Evolutionary conservation across 2,329 filamentous ascomycete species (phyloP).

Genomic region (Calonectria ilicicola): DNA sequence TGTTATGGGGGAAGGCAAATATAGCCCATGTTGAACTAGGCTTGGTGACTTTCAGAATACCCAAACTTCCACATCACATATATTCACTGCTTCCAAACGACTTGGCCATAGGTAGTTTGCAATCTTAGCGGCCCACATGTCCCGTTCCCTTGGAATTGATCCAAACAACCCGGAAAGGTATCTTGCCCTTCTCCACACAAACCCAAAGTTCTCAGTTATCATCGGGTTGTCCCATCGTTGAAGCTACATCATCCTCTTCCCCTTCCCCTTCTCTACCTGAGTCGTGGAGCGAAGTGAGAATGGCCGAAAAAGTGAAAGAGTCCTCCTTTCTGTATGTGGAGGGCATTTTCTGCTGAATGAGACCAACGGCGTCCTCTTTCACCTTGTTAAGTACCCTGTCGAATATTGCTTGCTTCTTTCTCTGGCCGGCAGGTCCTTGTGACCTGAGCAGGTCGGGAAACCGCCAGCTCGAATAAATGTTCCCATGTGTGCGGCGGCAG

Average conservation of each 20-base stretch:
- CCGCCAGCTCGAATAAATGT: constrained; percentile 49
- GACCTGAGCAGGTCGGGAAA: constrained; percentile 41
- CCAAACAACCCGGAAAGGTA: background rate
- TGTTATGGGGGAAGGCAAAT: too few species aligned
- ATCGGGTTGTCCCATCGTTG: background rate
- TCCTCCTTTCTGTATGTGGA: constrained; percentile 22
- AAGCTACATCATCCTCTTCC: background rate
- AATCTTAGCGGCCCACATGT: background rate
- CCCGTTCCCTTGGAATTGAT: too few species aligned
- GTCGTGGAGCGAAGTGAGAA: constrained; percentile 64
- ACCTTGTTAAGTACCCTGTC: constrained; percentile 18
- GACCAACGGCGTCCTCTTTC: constrained; percentile 24
- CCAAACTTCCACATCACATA: background rate
- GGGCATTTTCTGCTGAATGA: constrained; percentile 18
- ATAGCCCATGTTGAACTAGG: background rate
- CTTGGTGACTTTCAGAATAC: too few species aligned
- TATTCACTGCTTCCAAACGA: background rate
- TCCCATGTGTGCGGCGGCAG: constrained; percentile 44
- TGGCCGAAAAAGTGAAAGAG: constrained; percentile 51
- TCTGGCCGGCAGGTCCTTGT: background rate
- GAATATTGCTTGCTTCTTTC: constrained; percentile 13
- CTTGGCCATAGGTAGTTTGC: background rate
- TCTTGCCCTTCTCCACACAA: background rate
- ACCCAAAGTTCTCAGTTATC: background rate
- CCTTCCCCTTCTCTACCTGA: background rate